A percentile compares a stretch with the other conserved stretches of the same genome.
phyloP scores from a whole-genome alignment of 306 rosid genomes.

The Medicago ruthenica region DNA sequence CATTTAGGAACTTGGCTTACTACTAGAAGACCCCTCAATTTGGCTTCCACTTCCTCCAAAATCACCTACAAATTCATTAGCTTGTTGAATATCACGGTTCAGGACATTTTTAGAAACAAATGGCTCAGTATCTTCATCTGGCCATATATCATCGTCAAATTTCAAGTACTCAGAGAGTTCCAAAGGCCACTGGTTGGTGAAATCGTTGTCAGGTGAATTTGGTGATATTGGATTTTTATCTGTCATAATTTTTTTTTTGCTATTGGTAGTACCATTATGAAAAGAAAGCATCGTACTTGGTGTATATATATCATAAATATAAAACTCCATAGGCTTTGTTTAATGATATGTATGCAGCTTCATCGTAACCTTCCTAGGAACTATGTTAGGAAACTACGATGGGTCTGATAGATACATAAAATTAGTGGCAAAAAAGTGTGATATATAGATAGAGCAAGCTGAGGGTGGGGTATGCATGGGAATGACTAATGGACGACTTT shows the following conservation, averaged over 20 bases:
- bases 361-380: conserved; percentile 69
- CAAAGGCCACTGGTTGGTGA: conserved; percentile 43
- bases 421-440: neutral
- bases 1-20: conserved; percentile 52
- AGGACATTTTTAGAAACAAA: conserved; percentile 41
- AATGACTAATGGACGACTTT: conserved; percentile 66
- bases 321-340: neutral
- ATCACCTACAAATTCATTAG: conserved; percentile 42
- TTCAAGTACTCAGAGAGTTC: conserved; percentile 60
- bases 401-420: conserved; percentile 44
- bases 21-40: conserved; percentile 45
- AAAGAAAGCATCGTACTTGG: conserved; percentile 10
- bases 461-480: conserved; percentile 51
- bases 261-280: conserved; percentile 6
- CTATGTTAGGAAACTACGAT: conserved; percentile 65
- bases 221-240: conserved; percentile 42
- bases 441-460: neutral
- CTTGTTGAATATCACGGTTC: conserved; percentile 45
- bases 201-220: conserved; percentile 47
- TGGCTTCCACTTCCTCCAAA: conserved; percentile 53
- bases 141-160: conserved; percentile 54
- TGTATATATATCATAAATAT: conserved; percentile 21
- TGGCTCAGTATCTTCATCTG: conserved; percentile 40
- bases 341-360: conserved; percentile 49
- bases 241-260: conserved; percentile 54